Evolutionary conservation across 441 rosid genomes (phyloP).

Genomic region (Capsella rubella): DNA sequence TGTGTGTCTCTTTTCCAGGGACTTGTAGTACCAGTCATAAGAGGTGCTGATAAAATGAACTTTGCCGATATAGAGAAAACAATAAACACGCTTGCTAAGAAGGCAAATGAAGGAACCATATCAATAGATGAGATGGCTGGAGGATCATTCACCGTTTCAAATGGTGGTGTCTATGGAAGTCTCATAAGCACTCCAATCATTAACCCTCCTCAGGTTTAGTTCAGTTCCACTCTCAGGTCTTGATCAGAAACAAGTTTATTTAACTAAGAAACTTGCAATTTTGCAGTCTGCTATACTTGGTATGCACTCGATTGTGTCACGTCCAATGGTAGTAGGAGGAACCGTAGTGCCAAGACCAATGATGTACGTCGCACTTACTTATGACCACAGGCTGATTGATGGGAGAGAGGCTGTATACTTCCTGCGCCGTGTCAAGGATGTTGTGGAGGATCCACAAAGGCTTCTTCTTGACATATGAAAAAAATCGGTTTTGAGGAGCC

Average conservation of each 20-base stretch:
- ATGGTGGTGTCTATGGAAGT: conserved; percentile 98
- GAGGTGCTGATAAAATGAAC: conserved; percentile 82
- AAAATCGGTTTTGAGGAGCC: neutral
- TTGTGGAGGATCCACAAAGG: conserved; percentile 86
- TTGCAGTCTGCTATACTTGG: conserved; percentile 87
- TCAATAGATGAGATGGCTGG: conserved; percentile 99
- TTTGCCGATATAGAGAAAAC: conserved; percentile 96
- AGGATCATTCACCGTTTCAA: conserved; percentile 93
- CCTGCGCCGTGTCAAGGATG: conserved; percentile 87
- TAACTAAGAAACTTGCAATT: conserved; percentile 3
- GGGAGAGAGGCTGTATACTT: conserved; percentile 96
- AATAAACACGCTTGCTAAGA: conserved; percentile 87
- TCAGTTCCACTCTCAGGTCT: neutral
- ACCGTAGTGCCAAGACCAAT: conserved; percentile 75
- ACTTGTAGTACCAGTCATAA: conserved; percentile 93
- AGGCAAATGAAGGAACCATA: conserved; percentile 86
- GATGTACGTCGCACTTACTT: conserved; percentile 91
- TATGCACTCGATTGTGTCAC: conserved; percentile 88
- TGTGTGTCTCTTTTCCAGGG: conserved; percentile 57
- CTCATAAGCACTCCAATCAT: conserved; percentile 96
- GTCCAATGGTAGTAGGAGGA: conserved; percentile 88
- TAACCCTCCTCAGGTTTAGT: conserved; percentile 94
- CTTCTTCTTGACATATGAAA: conserved; percentile 73
- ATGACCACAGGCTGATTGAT: conserved; percentile 87
- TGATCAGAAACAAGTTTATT: conserved; percentile 13